These are phyloP conservation scores for Chlorella sorokiniana DNA, from an alignment of 139 green algal genomes.

Conservation along the genomic window DNA sequence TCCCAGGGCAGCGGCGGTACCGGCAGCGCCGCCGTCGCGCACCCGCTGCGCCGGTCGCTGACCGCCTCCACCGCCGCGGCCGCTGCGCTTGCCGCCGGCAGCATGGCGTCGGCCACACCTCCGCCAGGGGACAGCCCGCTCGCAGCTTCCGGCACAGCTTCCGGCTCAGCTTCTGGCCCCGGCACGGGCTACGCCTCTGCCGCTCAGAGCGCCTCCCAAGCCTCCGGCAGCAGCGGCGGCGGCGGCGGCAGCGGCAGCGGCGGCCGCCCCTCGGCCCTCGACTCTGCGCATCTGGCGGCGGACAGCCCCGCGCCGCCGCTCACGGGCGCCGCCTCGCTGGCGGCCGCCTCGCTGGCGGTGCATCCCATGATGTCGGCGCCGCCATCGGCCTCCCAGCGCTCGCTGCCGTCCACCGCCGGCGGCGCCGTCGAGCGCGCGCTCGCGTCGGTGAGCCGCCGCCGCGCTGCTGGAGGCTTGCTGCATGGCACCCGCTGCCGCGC, in stretches of 20 bases:
- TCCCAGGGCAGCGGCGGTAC: not conserved
- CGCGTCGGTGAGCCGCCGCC: not conserved
- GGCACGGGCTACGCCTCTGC: not conserved
- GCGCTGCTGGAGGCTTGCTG: too few species aligned
- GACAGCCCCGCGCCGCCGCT: slow-evolving; percentile 4
- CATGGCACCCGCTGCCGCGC: too few species aligned
- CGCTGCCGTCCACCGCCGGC: not conserved
- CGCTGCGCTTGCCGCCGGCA: not conserved
- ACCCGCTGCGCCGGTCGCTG: slow-evolving; percentile 9
- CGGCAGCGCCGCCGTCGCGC: not conserved
- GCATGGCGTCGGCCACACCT: slow-evolving; percentile 3
- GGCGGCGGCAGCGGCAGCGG: not conserved
- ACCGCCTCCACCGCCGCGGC: not conserved
- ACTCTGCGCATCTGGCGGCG: slow-evolving; percentile 1
- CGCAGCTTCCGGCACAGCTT: slow-evolving; percentile 8
- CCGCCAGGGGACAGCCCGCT: not conserved
- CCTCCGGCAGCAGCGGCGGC: not conserved
- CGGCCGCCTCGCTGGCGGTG: slow-evolving; percentile 13
- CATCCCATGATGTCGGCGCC: slow-evolving; percentile 8
- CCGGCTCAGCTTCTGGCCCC: not conserved
- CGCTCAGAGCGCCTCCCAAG: not conserved
- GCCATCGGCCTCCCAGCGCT: not conserved
- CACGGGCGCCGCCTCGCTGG: not conserved
- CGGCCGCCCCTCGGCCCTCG: not conserved
- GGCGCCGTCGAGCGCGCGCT: not conserved